A percentile compares a stretch with the other conserved stretches of the same genome.
These are phyloP conservation scores for Fusarium sp. DNA, from an alignment of 2,329 filamentous ascomycete genomes.

Conservation along the genomic window DNA sequence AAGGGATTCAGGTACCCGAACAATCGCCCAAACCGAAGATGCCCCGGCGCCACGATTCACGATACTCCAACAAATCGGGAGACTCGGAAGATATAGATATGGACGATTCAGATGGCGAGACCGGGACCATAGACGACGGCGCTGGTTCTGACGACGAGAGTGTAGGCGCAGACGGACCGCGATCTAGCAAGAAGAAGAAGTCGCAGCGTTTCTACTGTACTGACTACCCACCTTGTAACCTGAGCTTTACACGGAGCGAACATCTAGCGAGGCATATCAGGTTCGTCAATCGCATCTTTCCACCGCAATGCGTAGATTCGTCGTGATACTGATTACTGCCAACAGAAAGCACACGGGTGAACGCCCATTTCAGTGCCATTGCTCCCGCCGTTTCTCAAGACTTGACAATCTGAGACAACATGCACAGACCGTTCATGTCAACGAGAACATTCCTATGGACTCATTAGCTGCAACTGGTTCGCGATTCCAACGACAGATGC, in stretches of 20 bases:
- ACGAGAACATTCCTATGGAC: constrained; percentile 94
- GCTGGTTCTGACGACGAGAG: constrained; percentile 74
- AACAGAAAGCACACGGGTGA: constrained; percentile 95
- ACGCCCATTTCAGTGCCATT: constrained; percentile 96
- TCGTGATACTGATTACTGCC: constrained; percentile 21
- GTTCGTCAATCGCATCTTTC: constrained; percentile 58
- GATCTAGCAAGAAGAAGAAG: constrained; percentile 93
- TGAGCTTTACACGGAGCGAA: constrained; percentile 96
- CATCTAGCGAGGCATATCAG: constrained; percentile 95
- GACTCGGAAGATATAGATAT: constrained; percentile 80
- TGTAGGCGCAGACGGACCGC: constrained; percentile 72
- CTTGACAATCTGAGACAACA: constrained; percentile 96
- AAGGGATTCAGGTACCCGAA: constrained; percentile 62
- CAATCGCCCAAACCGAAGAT: constrained; percentile 57
- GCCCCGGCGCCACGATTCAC: constrained; percentile 63
- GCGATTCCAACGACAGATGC: constrained; percentile 90
- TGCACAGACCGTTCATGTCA: constrained; percentile 96
- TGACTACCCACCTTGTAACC: constrained; percentile 90
- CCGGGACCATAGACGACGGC: constrained; percentile 61
- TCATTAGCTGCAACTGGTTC: constrained; percentile 94
- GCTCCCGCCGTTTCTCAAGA: constrained; percentile 89
- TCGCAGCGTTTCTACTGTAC: constrained; percentile 96
- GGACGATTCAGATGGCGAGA: constrained; percentile 79
- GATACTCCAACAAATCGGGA: constrained; percentile 70
- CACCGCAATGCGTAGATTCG: background rate